Percentiles rank a stretch among this genome's conserved stretches.
Evolutionary conservation across 2,329 filamentous ascomycete genomes (phyloP).

Genomic region (Tolypocladium cylindrosporum): DNA sequence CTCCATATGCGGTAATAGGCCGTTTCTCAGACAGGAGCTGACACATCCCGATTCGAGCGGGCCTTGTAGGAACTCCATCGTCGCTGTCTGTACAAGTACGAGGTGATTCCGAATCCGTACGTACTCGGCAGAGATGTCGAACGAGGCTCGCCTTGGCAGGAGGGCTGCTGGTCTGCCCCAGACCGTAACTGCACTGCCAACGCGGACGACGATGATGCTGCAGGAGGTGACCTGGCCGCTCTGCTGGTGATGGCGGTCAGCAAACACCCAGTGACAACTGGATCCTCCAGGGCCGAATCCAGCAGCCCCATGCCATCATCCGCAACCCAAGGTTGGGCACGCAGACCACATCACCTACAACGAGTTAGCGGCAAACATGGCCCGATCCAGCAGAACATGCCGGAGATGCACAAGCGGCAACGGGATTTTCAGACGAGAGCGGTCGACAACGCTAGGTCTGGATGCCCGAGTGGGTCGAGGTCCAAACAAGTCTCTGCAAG

Average conservation of each 20-base stretch:
- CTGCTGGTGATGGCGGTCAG: slow-evolving; percentile 1
- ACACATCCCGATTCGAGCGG: not conserved
- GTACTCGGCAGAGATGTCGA: not conserved
- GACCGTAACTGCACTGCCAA: not conserved
- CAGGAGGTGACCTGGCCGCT: not conserved
- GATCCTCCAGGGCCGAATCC: not conserved
- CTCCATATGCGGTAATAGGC: not conserved
- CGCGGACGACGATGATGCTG: not conserved
- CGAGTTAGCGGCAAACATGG: slow-evolving; percentile 2
- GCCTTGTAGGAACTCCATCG: not conserved
- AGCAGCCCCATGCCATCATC: not conserved
- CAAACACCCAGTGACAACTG: not conserved
- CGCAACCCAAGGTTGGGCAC: not conserved
- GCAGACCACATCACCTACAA: not conserved
- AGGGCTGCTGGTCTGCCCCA: not conserved
- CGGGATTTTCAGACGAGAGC: slow-evolving; percentile 9
- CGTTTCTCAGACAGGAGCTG: not conserved
- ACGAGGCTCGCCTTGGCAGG: not conserved
- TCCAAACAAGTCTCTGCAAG: slow-evolving; percentile 1
- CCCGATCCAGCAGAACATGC: slow-evolving; percentile 6
- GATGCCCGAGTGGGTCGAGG: slow-evolving; percentile 5
- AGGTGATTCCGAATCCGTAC: not conserved
- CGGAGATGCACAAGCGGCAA: slow-evolving; percentile 7
- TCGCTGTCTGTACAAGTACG: not conserved
- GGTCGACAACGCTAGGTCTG: slow-evolving; percentile 5